A percentile compares a stretch with the other conserved stretches of the same genome.
phyloP scores from a whole-genome alignment of 306 rosid species.

The Prunus mira region DNA sequence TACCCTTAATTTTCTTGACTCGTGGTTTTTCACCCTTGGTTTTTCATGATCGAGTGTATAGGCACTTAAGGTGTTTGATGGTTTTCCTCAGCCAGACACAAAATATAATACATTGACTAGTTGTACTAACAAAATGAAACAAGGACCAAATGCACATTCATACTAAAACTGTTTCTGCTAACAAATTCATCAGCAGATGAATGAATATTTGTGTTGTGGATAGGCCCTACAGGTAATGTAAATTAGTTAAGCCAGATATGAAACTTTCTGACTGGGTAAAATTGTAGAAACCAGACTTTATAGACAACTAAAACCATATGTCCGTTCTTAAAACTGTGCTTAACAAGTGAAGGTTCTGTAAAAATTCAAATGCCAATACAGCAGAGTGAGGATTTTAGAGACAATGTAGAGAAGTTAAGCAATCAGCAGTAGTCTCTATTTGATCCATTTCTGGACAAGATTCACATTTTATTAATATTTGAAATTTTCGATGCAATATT shows the following conservation, averaged over 20 bases:
- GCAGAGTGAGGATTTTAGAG: neutral
- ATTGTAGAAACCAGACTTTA: neutral
- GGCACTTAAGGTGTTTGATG: neutral
- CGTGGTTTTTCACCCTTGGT: neutral
- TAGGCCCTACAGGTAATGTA: neutral
- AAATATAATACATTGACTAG: neutral
- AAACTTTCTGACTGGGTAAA: neutral
- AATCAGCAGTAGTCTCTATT: neutral
- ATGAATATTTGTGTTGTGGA: neutral
- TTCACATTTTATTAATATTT: neutral
- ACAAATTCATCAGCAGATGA: neutral
- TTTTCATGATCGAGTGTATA: neutral
- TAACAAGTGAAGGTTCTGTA: neutral
- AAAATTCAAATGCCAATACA: neutral
- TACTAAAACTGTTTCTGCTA: neutral
- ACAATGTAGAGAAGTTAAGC: neutral
- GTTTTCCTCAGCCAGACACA: neutral
- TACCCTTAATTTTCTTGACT: slow-evolving; percentile 9
- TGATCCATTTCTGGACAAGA: neutral
- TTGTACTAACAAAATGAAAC: neutral
- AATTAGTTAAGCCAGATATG: neutral
- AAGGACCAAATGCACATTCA: no score
- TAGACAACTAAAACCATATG: neutral
- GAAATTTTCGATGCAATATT: neutral
- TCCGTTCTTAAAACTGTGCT: neutral